Evolutionary conservation across 2,329 filamentous ascomycete genomes (phyloP).

Genomic region (Fusarium chuoi): DNA sequence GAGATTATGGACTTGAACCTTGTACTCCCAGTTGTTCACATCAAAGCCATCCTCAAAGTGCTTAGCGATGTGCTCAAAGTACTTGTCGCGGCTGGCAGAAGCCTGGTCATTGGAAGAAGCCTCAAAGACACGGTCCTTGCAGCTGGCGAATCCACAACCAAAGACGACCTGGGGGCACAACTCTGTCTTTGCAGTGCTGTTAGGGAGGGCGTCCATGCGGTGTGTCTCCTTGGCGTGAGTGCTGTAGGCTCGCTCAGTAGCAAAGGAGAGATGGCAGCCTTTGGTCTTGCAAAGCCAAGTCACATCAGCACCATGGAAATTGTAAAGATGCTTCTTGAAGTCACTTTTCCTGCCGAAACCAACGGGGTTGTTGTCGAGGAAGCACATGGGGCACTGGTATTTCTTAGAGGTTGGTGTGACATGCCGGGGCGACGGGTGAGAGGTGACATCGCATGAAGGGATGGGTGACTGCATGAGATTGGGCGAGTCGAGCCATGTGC

Average conservation of each 20-base stretch:
- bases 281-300: constrained; percentile 57
- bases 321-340: constrained; percentile 61
- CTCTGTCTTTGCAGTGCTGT: constrained; percentile 54
- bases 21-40: constrained; percentile 57
- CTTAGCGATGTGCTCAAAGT: constrained; percentile 60
- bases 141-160: constrained; percentile 55
- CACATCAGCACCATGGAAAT: constrained; percentile 57
- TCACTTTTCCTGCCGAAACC: constrained; percentile 60
- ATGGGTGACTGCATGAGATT: constrained; percentile 51
- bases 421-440: constrained; percentile 51
- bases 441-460: constrained; percentile 47
- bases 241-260: constrained; percentile 58
- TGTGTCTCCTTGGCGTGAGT: constrained; percentile 57
- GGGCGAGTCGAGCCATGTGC: constrained; percentile 55
- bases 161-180: constrained; percentile 58
- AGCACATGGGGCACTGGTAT: constrained; percentile 59
- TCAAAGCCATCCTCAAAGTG: constrained; percentile 57
- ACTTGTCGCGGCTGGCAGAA: constrained; percentile 52
- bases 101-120: constrained; percentile 51
- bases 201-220: constrained; percentile 54
- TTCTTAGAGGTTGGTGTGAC: constrained; percentile 53
- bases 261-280: constrained; percentile 55
- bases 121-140: constrained; percentile 57
- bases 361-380: constrained; percentile 57
- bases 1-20: constrained; percentile 56